Base-by-base conservation (phyloP, 2,329 filamentous ascomycete species). In the Clonostachys rosea region DNA sequence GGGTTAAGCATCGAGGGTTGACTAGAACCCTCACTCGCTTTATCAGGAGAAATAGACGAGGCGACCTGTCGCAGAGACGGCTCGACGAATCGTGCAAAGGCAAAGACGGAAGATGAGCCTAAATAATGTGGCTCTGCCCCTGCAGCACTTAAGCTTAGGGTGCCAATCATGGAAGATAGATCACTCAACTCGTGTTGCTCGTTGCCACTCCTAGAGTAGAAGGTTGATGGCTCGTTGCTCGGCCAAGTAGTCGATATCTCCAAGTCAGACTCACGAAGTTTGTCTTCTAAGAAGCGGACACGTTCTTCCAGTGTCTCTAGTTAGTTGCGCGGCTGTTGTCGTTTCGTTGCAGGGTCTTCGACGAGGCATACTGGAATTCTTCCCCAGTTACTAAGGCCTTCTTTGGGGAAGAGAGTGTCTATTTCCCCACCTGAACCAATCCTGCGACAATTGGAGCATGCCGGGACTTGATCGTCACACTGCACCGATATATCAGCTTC, bases 91-190 rank as follows among this genome's bases (percentile, higher is more conserved):
- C 56, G 54, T 20, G 59, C 59, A 42, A 67, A 65, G 0, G 59
- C 59, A 9, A 67, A 50, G 3, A 61, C 60, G 2, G 62, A 68
- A 1, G 65, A 68, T 4, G 63, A 54, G 0, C 65, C 64, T 39
- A 69, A 64, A 49, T 66, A 67, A 18, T 65, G 64, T 12, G 64
- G 62, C 54, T 67, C 62, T 2, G 58, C 51, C 2, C 63, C 64
- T 4, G 64, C 56, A 4, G 62, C 60, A 40, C 54, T 57, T 1
- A 66, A 24, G 35, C 55, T 57, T 1, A 66, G 45, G 41, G 56
- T 59, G 9, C 67, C 49, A n/a, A 66, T 50, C 45, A n/a, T 52
- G 43, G 8, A 37, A 43, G 7, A 49, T 45, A 17, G 43, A 33
- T 8, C 43, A 46, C 2, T 42, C 43, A 35, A 18, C 44, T 14